Conservation (phyloP, 192 early-diverging fungal genomes). For the Thamnidium elegans region DNA sequence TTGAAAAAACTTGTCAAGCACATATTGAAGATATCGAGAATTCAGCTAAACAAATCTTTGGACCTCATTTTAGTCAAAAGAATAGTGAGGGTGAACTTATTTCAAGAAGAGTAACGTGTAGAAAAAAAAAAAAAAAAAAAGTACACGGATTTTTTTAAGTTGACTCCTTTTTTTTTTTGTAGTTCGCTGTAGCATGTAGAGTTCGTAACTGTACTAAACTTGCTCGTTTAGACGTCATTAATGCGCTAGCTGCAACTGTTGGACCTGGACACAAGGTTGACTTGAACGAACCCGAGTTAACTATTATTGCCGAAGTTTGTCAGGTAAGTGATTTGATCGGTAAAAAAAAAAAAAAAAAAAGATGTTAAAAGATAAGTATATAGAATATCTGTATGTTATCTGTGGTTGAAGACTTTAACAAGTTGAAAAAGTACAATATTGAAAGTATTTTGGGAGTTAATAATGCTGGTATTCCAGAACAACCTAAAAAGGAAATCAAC, state of each 20-base stretch:
- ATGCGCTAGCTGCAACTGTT: conserved; percentile 44
- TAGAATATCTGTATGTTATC: conserved; percentile 59
- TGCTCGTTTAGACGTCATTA: conserved; percentile 46
- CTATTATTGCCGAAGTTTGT: conserved; percentile 57
- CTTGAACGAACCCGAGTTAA: conserved; percentile 48
- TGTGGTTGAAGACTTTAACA: conserved; percentile 56
- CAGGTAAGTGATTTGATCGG: conserved; percentile 39
- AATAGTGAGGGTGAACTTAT: conserved; percentile 31
- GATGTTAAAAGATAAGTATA: background rate
- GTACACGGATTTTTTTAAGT: background rate
- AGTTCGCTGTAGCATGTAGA: conserved; percentile 58
- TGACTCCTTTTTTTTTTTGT: background rate
- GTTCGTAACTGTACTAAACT: conserved; percentile 58
- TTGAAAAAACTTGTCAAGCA: conserved; percentile 48
- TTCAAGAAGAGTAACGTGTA: conserved; percentile 20
- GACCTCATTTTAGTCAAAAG: conserved; percentile 42
- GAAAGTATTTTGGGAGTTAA: conserved; percentile 47
- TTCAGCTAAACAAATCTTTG: conserved; percentile 39
- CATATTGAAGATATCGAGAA: conserved; percentile 48
- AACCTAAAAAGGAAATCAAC: background rate
- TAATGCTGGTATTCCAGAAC: background rate
- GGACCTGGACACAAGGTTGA: conserved; percentile 54
- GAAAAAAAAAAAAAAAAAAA: background rate
- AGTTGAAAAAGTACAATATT: conserved; percentile 55
- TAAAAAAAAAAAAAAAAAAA: background rate